phyloP scores from a whole-genome alignment of 2,329 filamentous ascomycete species.

The Colletotrichum tofieldiae region DNA sequence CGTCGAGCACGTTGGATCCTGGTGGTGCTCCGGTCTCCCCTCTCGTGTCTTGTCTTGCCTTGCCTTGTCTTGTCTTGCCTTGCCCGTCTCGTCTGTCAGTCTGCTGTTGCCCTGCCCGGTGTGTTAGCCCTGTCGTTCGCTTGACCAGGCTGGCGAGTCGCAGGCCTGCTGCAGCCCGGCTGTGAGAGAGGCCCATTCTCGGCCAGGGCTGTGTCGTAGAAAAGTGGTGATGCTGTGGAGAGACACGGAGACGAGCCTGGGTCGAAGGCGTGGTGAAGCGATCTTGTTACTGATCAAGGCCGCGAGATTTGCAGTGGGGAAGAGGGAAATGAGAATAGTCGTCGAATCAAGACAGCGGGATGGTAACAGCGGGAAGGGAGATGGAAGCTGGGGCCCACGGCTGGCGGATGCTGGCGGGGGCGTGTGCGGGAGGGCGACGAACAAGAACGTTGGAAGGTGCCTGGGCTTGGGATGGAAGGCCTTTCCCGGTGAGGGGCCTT shows the following conservation, averaged over 20 bases:
- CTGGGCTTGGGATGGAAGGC: constrained; percentile 18
- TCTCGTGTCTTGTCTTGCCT: constrained; percentile 12
- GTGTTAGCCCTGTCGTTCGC: constrained; percentile 27
- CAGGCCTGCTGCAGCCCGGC: constrained; percentile 19
- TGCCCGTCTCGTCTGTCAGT: background rate
- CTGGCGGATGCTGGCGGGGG: constrained; percentile 20
- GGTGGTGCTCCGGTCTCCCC: constrained; percentile 2
- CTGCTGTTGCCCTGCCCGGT: constrained; percentile 22
- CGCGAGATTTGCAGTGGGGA: constrained; percentile 32
- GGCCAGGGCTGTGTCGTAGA: constrained; percentile 39
- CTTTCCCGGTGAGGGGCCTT: background rate
- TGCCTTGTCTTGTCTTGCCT: background rate
- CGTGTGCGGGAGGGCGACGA: constrained; percentile 17
- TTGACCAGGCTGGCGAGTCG: constrained; percentile 20
- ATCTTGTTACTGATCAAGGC: background rate
- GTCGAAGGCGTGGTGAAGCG: constrained; percentile 14
- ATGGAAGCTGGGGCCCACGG: constrained; percentile 12
- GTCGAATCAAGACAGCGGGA: constrained; percentile 26
- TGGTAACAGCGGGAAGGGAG: constrained; percentile 15
- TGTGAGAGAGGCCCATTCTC: constrained; percentile 11
- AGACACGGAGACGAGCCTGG: constrained; percentile 25
- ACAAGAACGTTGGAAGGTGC: background rate
- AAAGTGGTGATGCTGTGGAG: constrained; percentile 35
- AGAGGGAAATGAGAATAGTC: constrained; percentile 21
- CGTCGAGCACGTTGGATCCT: constrained; percentile 26